These are phyloP conservation scores for Ogataea degrootiae DNA, from an alignment of 805 yeast species.

Conservation along the genomic window DNA sequence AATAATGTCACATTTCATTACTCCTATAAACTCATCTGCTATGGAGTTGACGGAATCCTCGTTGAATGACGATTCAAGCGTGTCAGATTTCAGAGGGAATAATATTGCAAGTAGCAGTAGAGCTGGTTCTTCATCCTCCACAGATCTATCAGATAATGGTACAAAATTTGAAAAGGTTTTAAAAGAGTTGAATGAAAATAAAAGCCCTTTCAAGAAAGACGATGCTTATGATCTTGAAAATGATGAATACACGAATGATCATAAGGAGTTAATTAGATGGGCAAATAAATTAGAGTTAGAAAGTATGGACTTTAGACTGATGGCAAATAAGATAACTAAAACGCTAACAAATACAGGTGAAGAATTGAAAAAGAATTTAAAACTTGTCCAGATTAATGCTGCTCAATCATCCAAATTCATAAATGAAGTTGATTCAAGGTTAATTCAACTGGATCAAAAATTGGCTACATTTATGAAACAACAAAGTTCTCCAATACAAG, in stretches of 20 bases:
- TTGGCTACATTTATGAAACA: background rate
- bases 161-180: background rate
- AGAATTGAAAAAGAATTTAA: constrained; percentile 5
- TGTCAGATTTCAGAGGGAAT: too few species aligned
- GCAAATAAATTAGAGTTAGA: constrained; percentile 49
- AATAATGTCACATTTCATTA: too few species aligned
- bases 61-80: background rate
- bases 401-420: constrained; percentile 8
- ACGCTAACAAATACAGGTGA: constrained; percentile 9
- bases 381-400: constrained; percentile 6
- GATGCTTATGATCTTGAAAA: background rate
- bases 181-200: background rate
- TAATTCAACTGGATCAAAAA: constrained; percentile 3
- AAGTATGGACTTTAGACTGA: constrained; percentile 37
- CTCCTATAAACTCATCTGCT: background rate
- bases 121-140: constrained; percentile 3
- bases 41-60: constrained; percentile 2
- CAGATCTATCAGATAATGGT: constrained; percentile 9
- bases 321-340: constrained; percentile 16
- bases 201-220: background rate
- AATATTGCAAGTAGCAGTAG: too few species aligned
- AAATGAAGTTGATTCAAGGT: constrained; percentile 7
- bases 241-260: constrained; percentile 12
- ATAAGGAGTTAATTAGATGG: constrained; percentile 37
- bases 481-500: too few species aligned